phyloP scores from a whole-genome alignment of 495 filamentous ascomycete genomes.

The Hypoxylon rickii region DNA sequence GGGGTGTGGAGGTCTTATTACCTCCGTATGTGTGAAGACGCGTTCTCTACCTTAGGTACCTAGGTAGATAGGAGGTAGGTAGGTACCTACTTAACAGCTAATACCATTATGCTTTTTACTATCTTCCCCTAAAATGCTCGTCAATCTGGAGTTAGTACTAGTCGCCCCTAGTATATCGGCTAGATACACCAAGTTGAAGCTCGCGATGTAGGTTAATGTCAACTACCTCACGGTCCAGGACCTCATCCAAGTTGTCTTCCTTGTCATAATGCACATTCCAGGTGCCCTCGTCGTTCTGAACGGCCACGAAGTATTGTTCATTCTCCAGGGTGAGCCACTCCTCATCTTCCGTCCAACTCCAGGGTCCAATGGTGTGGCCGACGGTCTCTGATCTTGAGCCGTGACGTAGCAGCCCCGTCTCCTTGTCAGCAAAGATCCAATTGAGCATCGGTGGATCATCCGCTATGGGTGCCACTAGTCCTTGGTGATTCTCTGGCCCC shows the following conservation, averaged over 20 bases:
- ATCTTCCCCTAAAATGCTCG: neutral
- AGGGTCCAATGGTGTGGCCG: constrained; percentile 59
- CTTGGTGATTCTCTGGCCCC: constrained; percentile 56
- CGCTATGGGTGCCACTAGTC: constrained; percentile 60
- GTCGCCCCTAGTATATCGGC: constrained; percentile 25
- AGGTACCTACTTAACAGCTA: no score
- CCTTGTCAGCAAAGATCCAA: constrained; percentile 67
- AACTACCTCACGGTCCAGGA: constrained; percentile 37
- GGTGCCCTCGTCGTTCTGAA: constrained; percentile 48
- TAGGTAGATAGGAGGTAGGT: no score
- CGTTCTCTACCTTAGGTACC: no score
- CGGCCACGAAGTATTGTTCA: constrained; percentile 45
- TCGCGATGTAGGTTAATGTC: constrained; percentile 40
- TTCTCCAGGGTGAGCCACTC: constrained; percentile 57
- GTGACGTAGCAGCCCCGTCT: constrained; percentile 59
- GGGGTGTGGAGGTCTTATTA: constrained; percentile 20
- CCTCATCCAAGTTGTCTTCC: constrained; percentile 39
- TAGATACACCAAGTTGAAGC: constrained; percentile 40
- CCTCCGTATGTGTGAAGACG: no score
- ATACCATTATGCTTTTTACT: neutral
- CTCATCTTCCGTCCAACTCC: constrained; percentile 62
- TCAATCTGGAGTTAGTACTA: neutral
- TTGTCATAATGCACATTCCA: constrained; percentile 53
- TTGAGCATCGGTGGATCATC: constrained; percentile 66
- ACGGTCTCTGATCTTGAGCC: constrained; percentile 53